Base-by-base conservation (phyloP, 2,329 filamentous ascomycete species). In the Cladosporium sp. region DNA sequence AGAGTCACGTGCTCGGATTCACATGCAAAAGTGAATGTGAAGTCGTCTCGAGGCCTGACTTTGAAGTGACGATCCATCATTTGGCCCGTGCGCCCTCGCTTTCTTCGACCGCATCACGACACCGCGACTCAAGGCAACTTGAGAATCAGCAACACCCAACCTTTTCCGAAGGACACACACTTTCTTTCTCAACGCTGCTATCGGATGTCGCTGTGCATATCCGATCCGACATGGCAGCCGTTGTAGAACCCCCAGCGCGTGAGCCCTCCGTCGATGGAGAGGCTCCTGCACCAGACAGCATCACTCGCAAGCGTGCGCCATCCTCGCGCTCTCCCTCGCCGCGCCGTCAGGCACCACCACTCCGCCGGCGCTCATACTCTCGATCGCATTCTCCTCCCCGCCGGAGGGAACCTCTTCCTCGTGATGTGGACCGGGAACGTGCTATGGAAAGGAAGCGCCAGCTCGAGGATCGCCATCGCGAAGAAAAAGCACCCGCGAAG, bases 391-490 rank as follows among this genome's bases (percentile, higher is more conserved):
- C 63, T 18, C 61, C 58, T 11, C 57, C 58, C 65, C 3, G 58
- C 15, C 62, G 64, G 15, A 64, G 67, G 38, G 67, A 66, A 54
- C 68, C 69, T 60, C 71, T 73, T 2, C 73, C 77, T 17, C 64
- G 67, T 27, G 73, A 74, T 61, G 71, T 77, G 43, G 77, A 79
- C 51, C 68, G 74, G 1, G 70, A 74, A 51, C 70, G 74, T 51
- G 74, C 75, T 9, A 63, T 74, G 11, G 79, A 81, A 61, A 73
- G 79, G 47, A 70, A 79, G 47, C 73, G 77, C 45, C 72, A 79
- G 56, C 71, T 74, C 58, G 77, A 72, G 50, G 60, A 66, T 51
- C 64, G 68, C 20, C 66, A 66, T 54, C 61, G 64, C 50, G 61
- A 63, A 42, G 60, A 78, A 52, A 70, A 73, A 30, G 65, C 70